Percentiles rank a stretch among this genome's conserved stretches.
Conservation (phyloP, 1,139 yeast species). For the Sugiyamaella paludigena region DNA sequence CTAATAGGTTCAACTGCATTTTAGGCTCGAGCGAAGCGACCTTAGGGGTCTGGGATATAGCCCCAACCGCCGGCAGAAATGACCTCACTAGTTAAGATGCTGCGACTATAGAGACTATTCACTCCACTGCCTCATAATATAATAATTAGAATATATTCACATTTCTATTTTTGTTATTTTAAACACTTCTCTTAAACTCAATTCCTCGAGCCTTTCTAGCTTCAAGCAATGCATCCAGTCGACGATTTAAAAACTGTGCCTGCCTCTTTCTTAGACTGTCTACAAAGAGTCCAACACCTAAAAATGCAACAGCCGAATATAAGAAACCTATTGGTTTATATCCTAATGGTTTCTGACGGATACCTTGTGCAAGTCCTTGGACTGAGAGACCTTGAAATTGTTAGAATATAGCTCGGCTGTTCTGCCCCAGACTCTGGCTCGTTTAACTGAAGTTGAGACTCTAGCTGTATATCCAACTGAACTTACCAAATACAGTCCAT, state of each 20-base stretch:
- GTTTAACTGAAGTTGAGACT: background rate
- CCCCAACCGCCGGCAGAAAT: constrained; percentile 6
- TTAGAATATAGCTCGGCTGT: background rate
- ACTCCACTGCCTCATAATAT: too few species aligned
- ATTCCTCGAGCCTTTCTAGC: constrained; percentile 37
- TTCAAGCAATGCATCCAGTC: constrained; percentile 32
- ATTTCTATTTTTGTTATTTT: background rate
- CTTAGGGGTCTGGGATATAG: background rate
- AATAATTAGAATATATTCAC: background rate
- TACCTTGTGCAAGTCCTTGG: constrained; percentile 39
- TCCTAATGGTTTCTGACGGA: constrained; percentile 38
- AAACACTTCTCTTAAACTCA: constrained; percentile 20
- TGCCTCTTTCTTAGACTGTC: constrained; percentile 35
- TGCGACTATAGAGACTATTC: too few species aligned
- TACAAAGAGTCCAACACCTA: constrained; percentile 35
- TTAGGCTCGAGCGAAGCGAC: background rate
- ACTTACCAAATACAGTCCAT: constrained; percentile 35
- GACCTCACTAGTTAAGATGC: too few species aligned
- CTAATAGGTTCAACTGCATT: too few species aligned
- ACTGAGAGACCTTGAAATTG: constrained; percentile 32
- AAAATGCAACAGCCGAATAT: constrained; percentile 35
- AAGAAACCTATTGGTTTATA: constrained; percentile 38
- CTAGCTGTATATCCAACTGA: background rate
- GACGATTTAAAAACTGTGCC: constrained; percentile 34
- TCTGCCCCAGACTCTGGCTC: constrained; percentile 3